Conservation (phyloP, 768 basidiomycete genomes). For the Flagelloscypha sp. region DNA sequence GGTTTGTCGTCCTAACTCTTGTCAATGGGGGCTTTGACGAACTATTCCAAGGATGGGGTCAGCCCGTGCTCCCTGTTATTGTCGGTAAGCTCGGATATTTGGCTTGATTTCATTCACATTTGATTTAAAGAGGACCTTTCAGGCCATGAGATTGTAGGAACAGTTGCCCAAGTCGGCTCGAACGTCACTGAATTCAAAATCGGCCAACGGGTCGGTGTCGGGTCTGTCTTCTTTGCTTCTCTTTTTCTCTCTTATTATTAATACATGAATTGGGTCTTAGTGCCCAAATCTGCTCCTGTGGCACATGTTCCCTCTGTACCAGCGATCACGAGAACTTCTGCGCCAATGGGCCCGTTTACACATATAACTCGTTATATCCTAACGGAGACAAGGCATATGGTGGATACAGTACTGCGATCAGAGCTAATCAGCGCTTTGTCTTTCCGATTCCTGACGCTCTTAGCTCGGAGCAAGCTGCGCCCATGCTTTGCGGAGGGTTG, state of each 20-base stretch:
- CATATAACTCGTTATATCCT: constrained; percentile 35
- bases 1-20: too few relatives aligned
- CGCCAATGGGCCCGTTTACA: constrained; percentile 26
- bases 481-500: constrained; percentile 60
- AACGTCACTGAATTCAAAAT: constrained; percentile 47
- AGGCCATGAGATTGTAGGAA: constrained; percentile 52
- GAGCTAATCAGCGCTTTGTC: constrained; percentile 45
- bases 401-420: constrained; percentile 41
- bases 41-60: too few relatives aligned
- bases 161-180: constrained; percentile 42
- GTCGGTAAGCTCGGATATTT: too few relatives aligned
- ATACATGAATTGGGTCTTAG: too few relatives aligned
- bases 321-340: constrained; percentile 49
- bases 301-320: constrained; percentile 40
- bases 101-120: too few relatives aligned
- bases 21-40: too few relatives aligned
- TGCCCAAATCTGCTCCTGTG: constrained; percentile 46
- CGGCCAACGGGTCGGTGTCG: constrained; percentile 48
- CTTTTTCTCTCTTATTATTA: constrained; percentile 19
- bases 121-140: too few relatives aligned
- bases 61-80: too few relatives aligned
- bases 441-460: constrained; percentile 51
- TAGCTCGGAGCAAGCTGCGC: constrained; percentile 44
- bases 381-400: constrained; percentile 33
- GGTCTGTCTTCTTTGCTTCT: constrained; percentile 11